phyloP scores from a whole-genome alignment of 2,329 filamentous ascomycete genomes.

The Microsporum canis region DNA sequence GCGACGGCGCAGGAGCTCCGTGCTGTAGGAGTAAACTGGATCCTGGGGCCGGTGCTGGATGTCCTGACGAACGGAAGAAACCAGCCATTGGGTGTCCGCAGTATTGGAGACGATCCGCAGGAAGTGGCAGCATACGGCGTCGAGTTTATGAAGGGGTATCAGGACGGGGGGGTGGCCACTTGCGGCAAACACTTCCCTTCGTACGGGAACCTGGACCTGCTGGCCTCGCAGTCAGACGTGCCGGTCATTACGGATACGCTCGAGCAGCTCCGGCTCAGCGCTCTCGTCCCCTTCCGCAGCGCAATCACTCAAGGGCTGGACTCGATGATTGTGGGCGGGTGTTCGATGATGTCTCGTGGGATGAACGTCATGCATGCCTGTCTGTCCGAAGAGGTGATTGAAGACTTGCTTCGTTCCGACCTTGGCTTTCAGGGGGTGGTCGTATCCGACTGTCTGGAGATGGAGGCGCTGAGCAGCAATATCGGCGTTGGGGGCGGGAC shows the following conservation, averaged over 20 bases:
- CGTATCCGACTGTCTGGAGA: constrained; percentile 89
- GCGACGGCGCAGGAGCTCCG: constrained; percentile 86
- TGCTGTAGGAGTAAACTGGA: constrained; percentile 90
- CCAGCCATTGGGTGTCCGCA: constrained; percentile 79
- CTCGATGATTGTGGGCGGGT: constrained; percentile 91
- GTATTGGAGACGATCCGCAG: constrained; percentile 84
- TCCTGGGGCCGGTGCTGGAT: constrained; percentile 85
- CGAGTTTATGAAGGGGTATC: constrained; percentile 82
- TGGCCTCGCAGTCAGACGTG: constrained; percentile 81
- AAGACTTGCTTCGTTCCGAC: constrained; percentile 77
- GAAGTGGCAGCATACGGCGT: constrained; percentile 89
- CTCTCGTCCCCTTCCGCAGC: constrained; percentile 81
- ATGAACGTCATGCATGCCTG: constrained; percentile 95
- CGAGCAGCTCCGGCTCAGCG: constrained; percentile 84
- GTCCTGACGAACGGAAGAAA: constrained; percentile 87
- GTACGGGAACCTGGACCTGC: constrained; percentile 87
- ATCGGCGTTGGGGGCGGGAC: constrained; percentile 95
- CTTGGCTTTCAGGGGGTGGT: constrained; percentile 84
- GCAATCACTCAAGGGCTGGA: constrained; percentile 79
- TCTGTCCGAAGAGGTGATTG: constrained; percentile 82
- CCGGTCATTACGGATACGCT: constrained; percentile 92
- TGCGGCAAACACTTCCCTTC: constrained; percentile 96
- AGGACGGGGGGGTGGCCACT: constrained; percentile 76
- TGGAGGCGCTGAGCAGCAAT: constrained; percentile 90
- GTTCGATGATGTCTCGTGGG: constrained; percentile 79